Percentiles rank a stretch among this genome's conserved stretches.
Conservation (phyloP, 2,329 filamentous ascomycete species). For the Albophoma yamanashiensis region DNA sequence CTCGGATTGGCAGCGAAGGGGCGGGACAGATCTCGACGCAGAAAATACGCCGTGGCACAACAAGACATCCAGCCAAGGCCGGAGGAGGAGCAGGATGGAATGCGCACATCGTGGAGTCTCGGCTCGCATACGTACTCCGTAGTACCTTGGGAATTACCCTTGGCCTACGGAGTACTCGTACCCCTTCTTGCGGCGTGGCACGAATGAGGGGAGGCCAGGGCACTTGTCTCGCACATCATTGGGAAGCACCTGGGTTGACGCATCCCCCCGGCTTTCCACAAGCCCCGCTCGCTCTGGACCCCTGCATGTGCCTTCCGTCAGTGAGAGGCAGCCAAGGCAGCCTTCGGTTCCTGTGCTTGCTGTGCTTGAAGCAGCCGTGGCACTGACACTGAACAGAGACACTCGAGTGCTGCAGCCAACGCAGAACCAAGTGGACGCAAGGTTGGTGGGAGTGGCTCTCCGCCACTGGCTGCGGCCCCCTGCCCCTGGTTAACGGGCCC, state of each 20-base stretch:
- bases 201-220: not conserved
- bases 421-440: not conserved
- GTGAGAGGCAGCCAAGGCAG: not conserved
- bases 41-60: not conserved
- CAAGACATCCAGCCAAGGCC: not conserved
- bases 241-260: not conserved
- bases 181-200: not conserved
- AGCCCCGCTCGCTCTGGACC: not conserved
- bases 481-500: not conserved
- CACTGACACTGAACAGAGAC: not conserved
- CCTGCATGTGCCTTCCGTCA: not conserved
- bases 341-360: not conserved
- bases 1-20: not conserved
- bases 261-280: not conserved
- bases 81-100: not conserved
- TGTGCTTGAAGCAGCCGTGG: not conserved
- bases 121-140: no score
- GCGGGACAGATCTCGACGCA: not conserved
- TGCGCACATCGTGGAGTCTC: not conserved
- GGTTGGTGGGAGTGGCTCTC: no score
- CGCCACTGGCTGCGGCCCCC: not conserved
- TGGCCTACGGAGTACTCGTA: not conserved
- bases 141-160: not conserved
- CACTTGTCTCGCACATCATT: not conserved
- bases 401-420: not conserved